Evolutionary conservation across 192 early-diverging fungal genomes (phyloP).

Genomic region (Oehlia diaphana): DNA sequence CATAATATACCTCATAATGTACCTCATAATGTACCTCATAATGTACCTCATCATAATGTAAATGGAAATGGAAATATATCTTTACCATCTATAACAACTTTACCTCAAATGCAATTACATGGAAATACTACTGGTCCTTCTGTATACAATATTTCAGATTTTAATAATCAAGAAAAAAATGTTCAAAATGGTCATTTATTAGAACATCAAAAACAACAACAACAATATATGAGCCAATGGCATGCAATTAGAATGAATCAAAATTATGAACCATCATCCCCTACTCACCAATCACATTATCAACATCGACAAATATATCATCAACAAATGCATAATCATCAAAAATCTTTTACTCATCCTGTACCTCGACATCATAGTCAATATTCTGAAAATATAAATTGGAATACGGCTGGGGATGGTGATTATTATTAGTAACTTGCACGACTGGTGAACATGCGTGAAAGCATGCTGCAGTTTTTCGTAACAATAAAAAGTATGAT

Average conservation of each 20-base stretch:
- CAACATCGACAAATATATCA: neutral
- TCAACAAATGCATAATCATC: neutral
- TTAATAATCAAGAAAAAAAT: neutral
- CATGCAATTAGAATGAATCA: neutral
- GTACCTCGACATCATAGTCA: neutral
- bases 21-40: too few species aligned
- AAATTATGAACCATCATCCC: neutral
- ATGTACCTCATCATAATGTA: too few species aligned
- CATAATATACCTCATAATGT: too few species aligned
- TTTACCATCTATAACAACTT: neutral
- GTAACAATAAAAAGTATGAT: too few species aligned
- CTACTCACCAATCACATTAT: neutral
- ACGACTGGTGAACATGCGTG: neutral
- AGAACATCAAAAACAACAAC: neutral
- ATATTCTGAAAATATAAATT: slow-evolving; percentile 8
- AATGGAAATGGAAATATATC: too few species aligned
- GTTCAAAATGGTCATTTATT: neutral
- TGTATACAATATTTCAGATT: neutral
- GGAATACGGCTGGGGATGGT: neutral
- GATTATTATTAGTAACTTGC: neutral
- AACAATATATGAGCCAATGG: neutral
- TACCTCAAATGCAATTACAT: neutral
- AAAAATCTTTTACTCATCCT: neutral
- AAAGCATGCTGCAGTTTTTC: too few species aligned
- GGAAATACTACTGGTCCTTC: neutral